These are phyloP conservation scores for Lentinula lateritia DNA, from an alignment of 768 basidiomycete genomes.

Conservation along the genomic window DNA sequence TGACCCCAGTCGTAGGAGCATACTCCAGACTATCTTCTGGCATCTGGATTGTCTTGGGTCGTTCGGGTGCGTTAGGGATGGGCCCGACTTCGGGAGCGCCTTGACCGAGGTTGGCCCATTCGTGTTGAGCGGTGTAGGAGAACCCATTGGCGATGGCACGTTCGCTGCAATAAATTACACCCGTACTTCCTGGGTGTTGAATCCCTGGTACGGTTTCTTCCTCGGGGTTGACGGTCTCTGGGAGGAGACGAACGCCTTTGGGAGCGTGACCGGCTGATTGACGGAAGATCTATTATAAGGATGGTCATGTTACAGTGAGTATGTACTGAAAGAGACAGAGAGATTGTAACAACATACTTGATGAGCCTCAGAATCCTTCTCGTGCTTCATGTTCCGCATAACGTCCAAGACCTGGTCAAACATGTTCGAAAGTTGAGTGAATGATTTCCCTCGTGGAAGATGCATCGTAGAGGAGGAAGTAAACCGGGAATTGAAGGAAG, in stretches of 20 bases:
- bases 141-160: constrained; percentile 94
- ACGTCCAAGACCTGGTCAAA: constrained; percentile 63
- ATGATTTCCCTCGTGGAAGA: constrained; percentile 36
- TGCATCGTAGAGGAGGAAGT: constrained; percentile 14
- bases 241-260: constrained; percentile 45
- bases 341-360: constrained; percentile 37
- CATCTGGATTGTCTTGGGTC: constrained; percentile 60
- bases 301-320: not conserved
- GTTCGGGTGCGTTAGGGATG: constrained; percentile 67
- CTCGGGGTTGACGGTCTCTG: constrained; percentile 71
- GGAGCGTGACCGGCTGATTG: constrained; percentile 64
- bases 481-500: not conserved
- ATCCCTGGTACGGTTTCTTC: constrained; percentile 91
- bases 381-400: constrained; percentile 63
- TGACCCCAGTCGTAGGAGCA: constrained; percentile 90
- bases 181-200: constrained; percentile 62
- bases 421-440: constrained; percentile 27
- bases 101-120: constrained; percentile 90
- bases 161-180: constrained; percentile 25
- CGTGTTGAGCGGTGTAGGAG: constrained; percentile 67
- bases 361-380: constrained; percentile 86
- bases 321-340: not conserved
- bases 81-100: constrained; percentile 83
- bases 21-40: constrained; percentile 79
- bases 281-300: constrained; percentile 59